phyloP scores from a whole-genome alignment of 495 filamentous ascomycete genomes.

The Neurospora tetrasperma region DNA sequence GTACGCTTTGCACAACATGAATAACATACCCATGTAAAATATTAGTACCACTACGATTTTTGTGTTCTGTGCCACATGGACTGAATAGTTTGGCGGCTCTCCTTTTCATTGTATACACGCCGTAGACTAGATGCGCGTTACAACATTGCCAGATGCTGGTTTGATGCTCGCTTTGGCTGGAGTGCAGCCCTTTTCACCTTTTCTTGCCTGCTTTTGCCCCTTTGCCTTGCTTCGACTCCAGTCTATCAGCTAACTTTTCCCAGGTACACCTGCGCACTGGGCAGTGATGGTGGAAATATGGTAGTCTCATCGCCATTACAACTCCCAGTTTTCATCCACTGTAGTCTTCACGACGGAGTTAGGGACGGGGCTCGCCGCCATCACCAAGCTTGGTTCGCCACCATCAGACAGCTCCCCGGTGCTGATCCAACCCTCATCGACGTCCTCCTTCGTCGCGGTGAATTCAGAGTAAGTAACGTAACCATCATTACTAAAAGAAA shows the following conservation, averaged over 20 bases:
- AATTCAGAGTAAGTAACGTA: slow-evolving; percentile 8
- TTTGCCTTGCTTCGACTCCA: neutral
- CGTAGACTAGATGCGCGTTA: neutral
- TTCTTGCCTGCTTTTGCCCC: neutral
- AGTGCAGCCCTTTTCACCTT: neutral
- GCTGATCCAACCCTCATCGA: slow-evolving; percentile 22
- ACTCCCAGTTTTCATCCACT: neutral
- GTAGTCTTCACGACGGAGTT: neutral
- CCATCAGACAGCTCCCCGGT: slow-evolving; percentile 23
- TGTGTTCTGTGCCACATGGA: neutral
- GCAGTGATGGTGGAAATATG: neutral
- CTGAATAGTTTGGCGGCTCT: neutral
- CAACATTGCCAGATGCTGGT: neutral
- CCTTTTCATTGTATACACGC: slow-evolving; percentile 1
- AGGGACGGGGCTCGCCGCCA: neutral
- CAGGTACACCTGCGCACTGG: neutral
- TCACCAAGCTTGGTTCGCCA: slow-evolving; percentile 9
- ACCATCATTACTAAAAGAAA: neutral
- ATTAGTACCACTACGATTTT: neutral
- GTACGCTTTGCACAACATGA: neutral
- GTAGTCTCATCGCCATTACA: neutral
- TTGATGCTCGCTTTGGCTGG: neutral
- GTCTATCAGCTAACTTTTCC: neutral
- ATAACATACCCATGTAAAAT: neutral
- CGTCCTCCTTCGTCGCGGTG: slow-evolving; percentile 2